Percentiles rank a stretch among this genome's conserved stretches.
Conservation (phyloP, 305 asterid species). For the Fraxinus latifolia region DNA sequence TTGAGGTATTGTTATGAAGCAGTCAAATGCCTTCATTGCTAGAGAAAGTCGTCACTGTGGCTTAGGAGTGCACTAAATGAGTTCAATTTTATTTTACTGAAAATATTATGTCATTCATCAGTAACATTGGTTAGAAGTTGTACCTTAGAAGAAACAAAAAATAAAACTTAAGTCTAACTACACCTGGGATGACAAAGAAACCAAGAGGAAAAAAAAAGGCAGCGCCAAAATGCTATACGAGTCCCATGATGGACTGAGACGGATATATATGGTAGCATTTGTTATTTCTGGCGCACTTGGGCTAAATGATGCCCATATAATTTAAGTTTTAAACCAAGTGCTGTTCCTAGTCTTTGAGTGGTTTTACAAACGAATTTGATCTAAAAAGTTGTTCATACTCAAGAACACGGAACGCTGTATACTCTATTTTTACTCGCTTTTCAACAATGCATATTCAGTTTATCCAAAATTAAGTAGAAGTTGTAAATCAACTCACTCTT, state of each 20-base stretch:
- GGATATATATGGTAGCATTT: not conserved
- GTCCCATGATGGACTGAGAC: not conserved
- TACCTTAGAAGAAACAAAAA: not conserved
- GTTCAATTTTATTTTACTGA: not conserved
- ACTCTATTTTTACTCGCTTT: not conserved
- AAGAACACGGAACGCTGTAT: not conserved
- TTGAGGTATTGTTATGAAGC: constrained; percentile 58
- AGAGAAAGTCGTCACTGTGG: not conserved
- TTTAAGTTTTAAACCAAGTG: not conserved
- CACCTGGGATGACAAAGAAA: not conserved
- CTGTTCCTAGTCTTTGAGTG: not conserved
- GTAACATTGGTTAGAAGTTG: not conserved
- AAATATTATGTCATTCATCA: not conserved
- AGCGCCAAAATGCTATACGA: not conserved
- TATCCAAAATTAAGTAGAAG: not conserved
- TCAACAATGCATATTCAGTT: not conserved
- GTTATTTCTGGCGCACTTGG: not conserved
- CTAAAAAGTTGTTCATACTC: not conserved
- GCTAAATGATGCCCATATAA: not conserved
- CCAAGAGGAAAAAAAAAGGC: not conserved
- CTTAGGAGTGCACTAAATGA: not conserved
- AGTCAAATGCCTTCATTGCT: constrained; percentile 18
- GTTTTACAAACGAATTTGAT: not conserved
- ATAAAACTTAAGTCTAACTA: not conserved
- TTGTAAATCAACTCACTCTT: not conserved